A percentile compares a stretch with the other conserved stretches of the same genome.
These are phyloP conservation scores for Effrenium voratum DNA, from an alignment of 73 alveolate species.

Conservation along the genomic window DNA sequence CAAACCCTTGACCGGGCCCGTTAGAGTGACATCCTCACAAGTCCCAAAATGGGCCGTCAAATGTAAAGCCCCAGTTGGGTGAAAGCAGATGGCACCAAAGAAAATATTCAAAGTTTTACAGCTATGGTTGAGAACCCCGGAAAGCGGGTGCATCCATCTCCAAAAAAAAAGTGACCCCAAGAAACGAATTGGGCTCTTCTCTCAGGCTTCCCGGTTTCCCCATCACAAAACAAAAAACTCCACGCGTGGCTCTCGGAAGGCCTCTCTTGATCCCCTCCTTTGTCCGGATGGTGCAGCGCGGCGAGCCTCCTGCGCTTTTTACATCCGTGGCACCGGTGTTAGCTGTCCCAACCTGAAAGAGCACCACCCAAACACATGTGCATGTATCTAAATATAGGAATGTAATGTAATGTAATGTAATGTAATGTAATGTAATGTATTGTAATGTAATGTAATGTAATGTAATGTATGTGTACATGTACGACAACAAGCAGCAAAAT, in stretches of 20 bases:
- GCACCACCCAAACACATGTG: not conserved
- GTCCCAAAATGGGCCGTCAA: no score
- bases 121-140: not conserved
- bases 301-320: conserved; percentile 7
- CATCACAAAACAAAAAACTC: not conserved
- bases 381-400: not conserved
- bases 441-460: not conserved
- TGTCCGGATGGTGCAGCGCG: conserved; percentile 60
- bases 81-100: not conserved
- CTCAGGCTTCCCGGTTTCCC: not conserved
- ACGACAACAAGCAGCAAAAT: no score
- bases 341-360: not conserved
- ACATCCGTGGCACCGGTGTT: not conserved
- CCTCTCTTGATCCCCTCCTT: conserved; percentile 76
- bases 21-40: no score
- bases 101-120: not conserved
- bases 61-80: no score
- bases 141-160: not conserved
- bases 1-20: no score
- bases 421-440: no score
- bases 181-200: not conserved
- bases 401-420: not conserved
- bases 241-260: not conserved
- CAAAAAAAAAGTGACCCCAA: not conserved
- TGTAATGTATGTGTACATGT: not conserved